phyloP scores from a whole-genome alignment of 257 asterid species.

The Ophiorrhiza pumila region DNA sequence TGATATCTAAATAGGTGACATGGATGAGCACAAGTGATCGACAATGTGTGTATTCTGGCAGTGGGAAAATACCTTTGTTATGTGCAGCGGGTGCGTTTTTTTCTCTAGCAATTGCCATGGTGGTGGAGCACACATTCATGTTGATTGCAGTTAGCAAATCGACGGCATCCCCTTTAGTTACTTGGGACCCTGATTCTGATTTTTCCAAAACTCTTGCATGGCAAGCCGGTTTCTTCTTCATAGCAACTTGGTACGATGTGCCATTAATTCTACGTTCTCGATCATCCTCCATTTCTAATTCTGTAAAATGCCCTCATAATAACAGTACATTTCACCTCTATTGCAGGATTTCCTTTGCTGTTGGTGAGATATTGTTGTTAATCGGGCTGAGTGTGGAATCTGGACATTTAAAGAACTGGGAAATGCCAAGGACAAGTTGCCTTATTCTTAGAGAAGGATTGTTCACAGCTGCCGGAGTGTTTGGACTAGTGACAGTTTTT shows the following conservation, averaged over 20 bases:
- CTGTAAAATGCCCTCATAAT: too few species aligned
- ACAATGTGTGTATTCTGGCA: conserved; percentile 53
- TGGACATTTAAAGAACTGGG: conserved; percentile 82
- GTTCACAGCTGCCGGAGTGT: conserved; percentile 79
- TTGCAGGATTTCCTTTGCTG: conserved; percentile 66
- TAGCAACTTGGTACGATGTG: conserved; percentile 74
- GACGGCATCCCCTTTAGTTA: conserved; percentile 33
- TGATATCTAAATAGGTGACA: conserved; percentile 48
- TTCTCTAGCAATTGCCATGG: conserved; percentile 70
- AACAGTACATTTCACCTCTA: background rate
- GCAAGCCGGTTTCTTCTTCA: conserved; percentile 78
- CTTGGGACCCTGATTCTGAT: conserved; percentile 56
- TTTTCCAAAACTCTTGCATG: conserved; percentile 46
- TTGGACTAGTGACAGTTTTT: conserved; percentile 58
- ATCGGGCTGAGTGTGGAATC: conserved; percentile 84
- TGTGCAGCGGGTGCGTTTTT: conserved; percentile 65
- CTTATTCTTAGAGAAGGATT: conserved; percentile 51
- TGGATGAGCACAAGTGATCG: conserved; percentile 32
- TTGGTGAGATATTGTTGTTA: conserved; percentile 70
- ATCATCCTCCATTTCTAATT: background rate
- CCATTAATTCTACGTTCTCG: background rate
- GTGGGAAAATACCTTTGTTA: conserved; percentile 60
- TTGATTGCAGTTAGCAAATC: conserved; percentile 58
- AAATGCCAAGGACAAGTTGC: conserved; percentile 45
- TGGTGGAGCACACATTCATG: conserved; percentile 57